Evolutionary conservation across 345 rosid species (phyloP).

Genomic region (Schrenkiella parvula): DNA sequence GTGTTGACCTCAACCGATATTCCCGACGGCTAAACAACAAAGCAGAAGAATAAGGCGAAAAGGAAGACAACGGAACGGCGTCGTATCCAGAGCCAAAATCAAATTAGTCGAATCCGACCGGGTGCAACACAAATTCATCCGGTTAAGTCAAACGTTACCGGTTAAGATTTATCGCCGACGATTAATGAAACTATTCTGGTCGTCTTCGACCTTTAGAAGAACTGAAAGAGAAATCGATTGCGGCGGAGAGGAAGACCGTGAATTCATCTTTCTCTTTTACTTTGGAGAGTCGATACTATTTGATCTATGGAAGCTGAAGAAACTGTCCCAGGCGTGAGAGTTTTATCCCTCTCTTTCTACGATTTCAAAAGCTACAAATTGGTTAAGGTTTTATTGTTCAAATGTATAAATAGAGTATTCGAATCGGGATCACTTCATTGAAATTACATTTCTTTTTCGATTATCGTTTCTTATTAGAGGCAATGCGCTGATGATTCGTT

Average conservation of each 20-base stretch:
- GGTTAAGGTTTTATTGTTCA: not conserved
- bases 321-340: slow-evolving; percentile 34
- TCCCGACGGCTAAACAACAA: slow-evolving; percentile 15
- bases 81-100: not conserved
- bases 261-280: not conserved
- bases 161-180: not conserved
- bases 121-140: not conserved
- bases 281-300: not conserved
- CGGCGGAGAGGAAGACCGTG: not conserved
- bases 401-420: not conserved
- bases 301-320: slow-evolving; percentile 40
- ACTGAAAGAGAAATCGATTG: slow-evolving; percentile 5
- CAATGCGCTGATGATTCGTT: not conserved
- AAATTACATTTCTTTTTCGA: not conserved
- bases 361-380: not conserved
- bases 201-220: slow-evolving; percentile 19
- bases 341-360: not conserved
- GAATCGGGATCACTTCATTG: not conserved
- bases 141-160: not conserved
- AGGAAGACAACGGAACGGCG: not conserved
- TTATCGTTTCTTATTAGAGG: not conserved
- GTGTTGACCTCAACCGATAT: not conserved
- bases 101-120: not conserved
- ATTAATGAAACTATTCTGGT: not conserved
- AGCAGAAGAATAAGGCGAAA: not conserved